phyloP scores from a whole-genome alignment of 2,329 filamentous ascomycete species.

The Fusarium sp. region DNA sequence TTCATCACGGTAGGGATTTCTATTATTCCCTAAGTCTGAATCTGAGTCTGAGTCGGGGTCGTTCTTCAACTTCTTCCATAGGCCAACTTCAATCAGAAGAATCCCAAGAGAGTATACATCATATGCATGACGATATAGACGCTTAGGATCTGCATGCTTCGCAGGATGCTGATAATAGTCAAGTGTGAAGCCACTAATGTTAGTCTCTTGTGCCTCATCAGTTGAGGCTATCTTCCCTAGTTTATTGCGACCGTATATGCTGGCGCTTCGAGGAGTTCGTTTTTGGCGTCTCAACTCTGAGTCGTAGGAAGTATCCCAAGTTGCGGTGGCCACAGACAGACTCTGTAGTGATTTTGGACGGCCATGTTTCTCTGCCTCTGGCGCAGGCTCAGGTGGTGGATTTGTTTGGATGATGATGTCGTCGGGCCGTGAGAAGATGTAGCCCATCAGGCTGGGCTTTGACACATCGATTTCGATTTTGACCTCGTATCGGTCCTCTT shows the following conservation, averaged over 20 bases:
- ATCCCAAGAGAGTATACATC: background rate
- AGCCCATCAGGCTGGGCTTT: background rate
- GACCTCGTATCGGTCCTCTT: background rate
- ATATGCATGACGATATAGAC: background rate
- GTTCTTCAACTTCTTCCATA: background rate
- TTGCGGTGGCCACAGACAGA: background rate
- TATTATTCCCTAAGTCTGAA: background rate
- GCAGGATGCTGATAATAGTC: background rate
- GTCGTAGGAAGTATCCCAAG: rapidly evolving
- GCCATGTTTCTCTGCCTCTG: too few relatives aligned
- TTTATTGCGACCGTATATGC: background rate
- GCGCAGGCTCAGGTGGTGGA: rapidly evolving
- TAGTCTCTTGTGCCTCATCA: rapidly evolving
- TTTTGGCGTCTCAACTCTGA: rapidly evolving
- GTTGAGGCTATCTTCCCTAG: background rate
- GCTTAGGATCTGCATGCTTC: background rate
- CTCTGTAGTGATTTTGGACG: too few relatives aligned
- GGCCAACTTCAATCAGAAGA: background rate
- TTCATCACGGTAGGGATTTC: background rate
- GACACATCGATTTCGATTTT: background rate
- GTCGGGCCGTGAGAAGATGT: background rate
- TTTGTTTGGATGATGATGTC: background rate
- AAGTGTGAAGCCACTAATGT: background rate
- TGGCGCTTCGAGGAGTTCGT: background rate
- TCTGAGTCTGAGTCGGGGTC: background rate